phyloP scores from a whole-genome alignment of 2,329 filamentous ascomycete species.

The Didymella exigua region DNA sequence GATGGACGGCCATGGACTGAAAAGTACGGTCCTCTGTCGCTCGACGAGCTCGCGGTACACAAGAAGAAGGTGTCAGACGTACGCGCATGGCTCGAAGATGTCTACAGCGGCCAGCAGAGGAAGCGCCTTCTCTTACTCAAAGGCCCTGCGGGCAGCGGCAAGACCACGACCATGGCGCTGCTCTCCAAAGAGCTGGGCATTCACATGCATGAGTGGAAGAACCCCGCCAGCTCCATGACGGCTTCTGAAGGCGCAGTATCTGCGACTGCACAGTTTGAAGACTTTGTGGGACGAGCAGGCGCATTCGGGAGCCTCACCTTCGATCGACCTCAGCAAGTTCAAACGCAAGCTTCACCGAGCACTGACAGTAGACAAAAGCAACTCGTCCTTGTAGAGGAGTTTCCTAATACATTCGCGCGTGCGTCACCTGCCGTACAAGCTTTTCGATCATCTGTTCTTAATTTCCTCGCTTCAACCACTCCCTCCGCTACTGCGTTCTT shows the following conservation, averaged over 20 bases:
- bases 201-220: constrained; percentile 88
- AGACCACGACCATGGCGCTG: constrained; percentile 83
- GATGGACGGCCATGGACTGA: constrained; percentile 85
- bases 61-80: constrained; percentile 93
- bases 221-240: constrained; percentile 69
- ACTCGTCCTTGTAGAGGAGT: constrained; percentile 57
- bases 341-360: constrained; percentile 20
- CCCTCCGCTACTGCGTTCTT: constrained; percentile 59
- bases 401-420: constrained; percentile 56
- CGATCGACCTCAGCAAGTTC: constrained; percentile 29
- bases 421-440: constrained; percentile 53
- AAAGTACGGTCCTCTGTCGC: constrained; percentile 72
- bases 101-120: constrained; percentile 63
- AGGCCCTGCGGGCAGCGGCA: constrained; percentile 88
- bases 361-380: constrained; percentile 42
- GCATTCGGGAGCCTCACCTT: constrained; percentile 75
- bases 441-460: constrained; percentile 74
- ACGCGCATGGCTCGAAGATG: constrained; percentile 77
- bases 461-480: constrained; percentile 73
- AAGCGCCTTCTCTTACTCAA: constrained; percentile 84
- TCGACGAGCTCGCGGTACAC: constrained; percentile 90
- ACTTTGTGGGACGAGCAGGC: constrained; percentile 83
- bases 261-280: constrained; percentile 81
- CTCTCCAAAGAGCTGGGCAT: constrained; percentile 78
- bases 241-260: constrained; percentile 69